Evolutionary conservation across 2,329 filamentous ascomycete genomes (phyloP), one percentile per base, ranked within the genome.

Genomic region (Epichloe glyceriae): DNA sequence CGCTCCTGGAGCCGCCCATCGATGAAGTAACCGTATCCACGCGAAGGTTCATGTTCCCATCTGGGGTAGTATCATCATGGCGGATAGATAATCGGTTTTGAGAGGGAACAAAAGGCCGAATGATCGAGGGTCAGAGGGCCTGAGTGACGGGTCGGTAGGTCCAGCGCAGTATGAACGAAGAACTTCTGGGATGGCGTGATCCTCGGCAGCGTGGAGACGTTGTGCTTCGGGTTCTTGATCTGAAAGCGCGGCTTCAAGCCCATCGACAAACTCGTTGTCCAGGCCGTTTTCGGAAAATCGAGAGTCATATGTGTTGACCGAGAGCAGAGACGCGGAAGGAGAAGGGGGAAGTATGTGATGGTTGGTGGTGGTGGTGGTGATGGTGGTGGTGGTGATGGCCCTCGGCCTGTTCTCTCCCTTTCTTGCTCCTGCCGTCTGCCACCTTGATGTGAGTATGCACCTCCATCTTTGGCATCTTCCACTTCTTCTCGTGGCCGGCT

Each of bases 21-120:
- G 78, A 77, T 19, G 57, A 51, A 26, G 76, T 75, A 44, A 87
- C 78, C 5, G 88, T 91, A 64, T 95, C 90, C 52, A 97, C 76
- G 34, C 90, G 83, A 52, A 98, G 75, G 64, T 97, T 97, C 88
- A 96, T 94, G 73, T 96, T 95, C 37, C 91, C 91, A 64, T 98
- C 91, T 4, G 83, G 70, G 0, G 89, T 93, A 46, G 87, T 81
- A 67, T 96, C 88, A 64, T 97, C 93, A 64, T 97, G 91, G 30
- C 86, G 82, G 61, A 98, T 88, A 37, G 80, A 80, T 49, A 97
- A 71, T 51, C 86, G 80, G 64, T 88, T 82, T 57, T 83, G 78
- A 8, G 90, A 94, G 11, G 91, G 65, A 96, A 98, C 49, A 95
- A 78, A 50, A 83, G 77, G 26, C 82, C 83, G 64, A 97, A 97